These are phyloP conservation scores for Lachnellula arida DNA, from an alignment of 2,329 filamentous ascomycete genomes.

Conservation along the genomic window DNA sequence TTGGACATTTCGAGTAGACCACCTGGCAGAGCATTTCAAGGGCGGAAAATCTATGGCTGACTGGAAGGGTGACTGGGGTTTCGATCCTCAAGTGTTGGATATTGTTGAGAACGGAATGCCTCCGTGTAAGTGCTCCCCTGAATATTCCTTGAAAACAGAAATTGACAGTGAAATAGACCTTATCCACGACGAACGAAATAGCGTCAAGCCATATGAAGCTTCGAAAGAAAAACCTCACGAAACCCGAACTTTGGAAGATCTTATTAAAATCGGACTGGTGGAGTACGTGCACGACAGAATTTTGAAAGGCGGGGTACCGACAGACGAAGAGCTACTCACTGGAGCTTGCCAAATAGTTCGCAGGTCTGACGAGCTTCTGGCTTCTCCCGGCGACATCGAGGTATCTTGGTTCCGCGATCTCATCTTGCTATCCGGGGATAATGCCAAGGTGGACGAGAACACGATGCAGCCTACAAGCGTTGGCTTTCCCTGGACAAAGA, in stretches of 20 bases:
- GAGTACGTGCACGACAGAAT: slow-evolving; percentile 46
- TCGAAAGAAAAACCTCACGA: slow-evolving; percentile 38
- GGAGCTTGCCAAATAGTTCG: slow-evolving; percentile 57
- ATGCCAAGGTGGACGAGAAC: not conserved
- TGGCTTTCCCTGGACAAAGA: slow-evolving; percentile 11
- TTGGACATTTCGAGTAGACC: slow-evolving; percentile 57
- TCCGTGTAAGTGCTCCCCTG: slow-evolving; percentile 48
- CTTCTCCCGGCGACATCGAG: slow-evolving; percentile 31
- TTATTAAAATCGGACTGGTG: slow-evolving; percentile 54
- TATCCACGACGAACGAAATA: slow-evolving; percentile 58
- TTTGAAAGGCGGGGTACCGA: slow-evolving; percentile 38
- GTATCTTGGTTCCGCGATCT: slow-evolving; percentile 56
- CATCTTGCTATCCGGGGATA: slow-evolving; percentile 43
- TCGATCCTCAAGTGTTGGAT: slow-evolving; percentile 54
- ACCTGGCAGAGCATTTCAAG: slow-evolving; percentile 65
- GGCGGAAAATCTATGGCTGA: slow-evolving; percentile 61
- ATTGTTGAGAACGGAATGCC: slow-evolving; percentile 65
- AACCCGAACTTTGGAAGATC: slow-evolving; percentile 55
- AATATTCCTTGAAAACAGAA: slow-evolving; percentile 20
- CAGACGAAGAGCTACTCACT: slow-evolving; percentile 50
- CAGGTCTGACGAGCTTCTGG: slow-evolving; percentile 45
- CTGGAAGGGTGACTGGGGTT: slow-evolving; percentile 68
- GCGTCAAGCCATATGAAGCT: slow-evolving; percentile 48
- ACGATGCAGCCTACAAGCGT: not conserved
- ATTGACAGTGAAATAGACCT: slow-evolving; percentile 43